A percentile compares a stretch with the other conserved stretches of the same genome.
Conservation (phyloP, 1,139 yeast species). For the Kodamaea derodonti region DNA sequence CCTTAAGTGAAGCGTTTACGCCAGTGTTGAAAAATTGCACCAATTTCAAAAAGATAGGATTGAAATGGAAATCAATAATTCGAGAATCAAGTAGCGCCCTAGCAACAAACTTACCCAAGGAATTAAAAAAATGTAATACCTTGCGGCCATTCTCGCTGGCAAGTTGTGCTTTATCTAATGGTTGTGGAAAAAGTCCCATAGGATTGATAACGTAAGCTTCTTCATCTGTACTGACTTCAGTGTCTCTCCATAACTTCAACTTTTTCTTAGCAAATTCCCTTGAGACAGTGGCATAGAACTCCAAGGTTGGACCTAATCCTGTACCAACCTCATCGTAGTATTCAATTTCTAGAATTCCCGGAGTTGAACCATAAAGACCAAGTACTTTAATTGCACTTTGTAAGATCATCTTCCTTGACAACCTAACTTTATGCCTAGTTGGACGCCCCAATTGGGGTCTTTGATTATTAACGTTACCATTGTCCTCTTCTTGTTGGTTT, state of each 20-base stretch:
- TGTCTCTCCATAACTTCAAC: conserved; percentile 67
- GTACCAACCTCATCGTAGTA: conserved; percentile 93
- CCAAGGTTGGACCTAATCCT: conserved; percentile 93
- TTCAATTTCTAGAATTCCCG: conserved; percentile 82
- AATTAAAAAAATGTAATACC: conserved; percentile 52
- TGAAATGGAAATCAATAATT: conserved; percentile 78
- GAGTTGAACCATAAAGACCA: conserved; percentile 71
- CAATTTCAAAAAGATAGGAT: conserved; percentile 62
- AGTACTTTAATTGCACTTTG: conserved; percentile 80
- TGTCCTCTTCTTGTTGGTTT: conserved; percentile 36
- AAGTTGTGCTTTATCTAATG: conserved; percentile 37
- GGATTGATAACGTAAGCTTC: conserved; percentile 40
- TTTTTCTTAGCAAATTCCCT: conserved; percentile 61
- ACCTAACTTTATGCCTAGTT: conserved; percentile 74
- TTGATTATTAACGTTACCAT: conserved; percentile 9
- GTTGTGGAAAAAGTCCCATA: conserved; percentile 72
- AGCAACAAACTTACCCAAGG: conserved; percentile 81
- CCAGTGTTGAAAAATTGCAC: conserved; percentile 25
- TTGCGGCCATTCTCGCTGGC: conserved; percentile 38
- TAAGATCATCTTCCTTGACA: conserved; percentile 66
- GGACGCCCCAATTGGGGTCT: conserved; percentile 66
- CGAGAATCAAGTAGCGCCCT: conserved; percentile 84
- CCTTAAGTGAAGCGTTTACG: conserved; percentile 7
- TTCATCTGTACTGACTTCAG: conserved; percentile 22
- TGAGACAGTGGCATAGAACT: conserved; percentile 82